Percentiles rank a stretch among this genome's conserved stretches.
Conservation (phyloP, 495 filamentous ascomycete species). For the Cercophora samala region DNA sequence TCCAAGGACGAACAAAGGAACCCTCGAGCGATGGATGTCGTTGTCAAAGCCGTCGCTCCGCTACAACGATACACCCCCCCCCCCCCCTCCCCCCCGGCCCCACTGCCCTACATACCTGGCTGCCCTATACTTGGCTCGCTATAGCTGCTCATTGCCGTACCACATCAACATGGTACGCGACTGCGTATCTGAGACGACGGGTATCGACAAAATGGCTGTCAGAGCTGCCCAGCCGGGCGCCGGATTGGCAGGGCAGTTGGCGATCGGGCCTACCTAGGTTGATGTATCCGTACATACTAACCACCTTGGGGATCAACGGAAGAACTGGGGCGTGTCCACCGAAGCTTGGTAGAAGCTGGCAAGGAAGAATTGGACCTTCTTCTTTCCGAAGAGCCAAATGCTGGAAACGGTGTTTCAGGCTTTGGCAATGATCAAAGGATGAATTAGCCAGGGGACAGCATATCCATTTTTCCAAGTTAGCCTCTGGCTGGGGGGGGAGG, state of each 20-base stretch:
- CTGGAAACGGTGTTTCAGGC: constrained; percentile 40
- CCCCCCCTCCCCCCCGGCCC: no score
- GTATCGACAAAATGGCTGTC: constrained; percentile 7
- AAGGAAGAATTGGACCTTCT: constrained; percentile 29
- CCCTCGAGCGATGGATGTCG: background rate
- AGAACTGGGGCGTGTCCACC: background rate
- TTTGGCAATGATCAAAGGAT: constrained; percentile 40
- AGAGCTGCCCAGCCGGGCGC: constrained; percentile 12
- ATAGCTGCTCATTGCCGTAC: background rate
- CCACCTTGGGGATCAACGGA: constrained; percentile 16
- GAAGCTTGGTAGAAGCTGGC: constrained; percentile 26
- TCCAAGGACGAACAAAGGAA: constrained; percentile 23
- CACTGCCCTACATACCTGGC: no score
- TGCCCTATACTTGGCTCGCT: background rate
- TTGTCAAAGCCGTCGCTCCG: background rate
- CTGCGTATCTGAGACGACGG: constrained; percentile 1
- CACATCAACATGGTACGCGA: background rate
- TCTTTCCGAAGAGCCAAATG: constrained; percentile 34
- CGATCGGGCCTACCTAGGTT: background rate
- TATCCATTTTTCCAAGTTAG: constrained; percentile 38
- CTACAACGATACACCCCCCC: background rate
- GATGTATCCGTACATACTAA: background rate
- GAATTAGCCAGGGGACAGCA: constrained; percentile 31
- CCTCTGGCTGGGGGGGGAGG: constrained; percentile 20
- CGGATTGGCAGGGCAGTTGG: constrained; percentile 10